A percentile compares a stretch with the other conserved stretches of the same genome.
Evolutionary conservation across 2,329 filamentous ascomycete genomes (phyloP).

Genomic region (Alternaria sp.): DNA sequence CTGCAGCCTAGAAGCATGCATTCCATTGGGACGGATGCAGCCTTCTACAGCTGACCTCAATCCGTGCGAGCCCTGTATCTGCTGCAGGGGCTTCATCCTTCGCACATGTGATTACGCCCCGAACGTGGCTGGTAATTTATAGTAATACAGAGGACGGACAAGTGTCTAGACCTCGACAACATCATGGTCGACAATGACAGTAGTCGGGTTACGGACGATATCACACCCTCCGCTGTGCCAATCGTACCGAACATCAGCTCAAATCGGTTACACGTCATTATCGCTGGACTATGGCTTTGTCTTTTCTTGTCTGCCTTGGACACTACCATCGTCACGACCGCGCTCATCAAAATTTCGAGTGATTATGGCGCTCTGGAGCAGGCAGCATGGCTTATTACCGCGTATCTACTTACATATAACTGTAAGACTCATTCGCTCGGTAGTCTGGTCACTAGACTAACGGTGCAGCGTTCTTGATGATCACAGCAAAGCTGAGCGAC

Average conservation of each 20-base stretch:
- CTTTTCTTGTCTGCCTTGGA: constrained; percentile 44
- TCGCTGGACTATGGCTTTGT: constrained; percentile 41
- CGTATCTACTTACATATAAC: neutral
- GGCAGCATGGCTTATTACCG: constrained; percentile 38
- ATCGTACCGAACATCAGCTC: constrained; percentile 29
- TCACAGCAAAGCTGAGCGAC: constrained; percentile 43
- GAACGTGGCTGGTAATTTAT: neutral
- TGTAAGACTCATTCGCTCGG: neutral
- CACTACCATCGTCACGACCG: constrained; percentile 42
- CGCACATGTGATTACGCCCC: neutral
- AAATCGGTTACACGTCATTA: constrained; percentile 34
- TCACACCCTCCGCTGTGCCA: neutral
- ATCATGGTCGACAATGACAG: neutral
- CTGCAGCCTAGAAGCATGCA: neutral
- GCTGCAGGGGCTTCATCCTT: neutral
- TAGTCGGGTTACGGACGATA: neutral
- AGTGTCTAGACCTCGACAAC: neutral
- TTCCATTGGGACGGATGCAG: neutral
- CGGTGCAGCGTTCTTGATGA: constrained; percentile 38
- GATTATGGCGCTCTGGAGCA: constrained; percentile 35
- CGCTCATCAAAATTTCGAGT: constrained; percentile 39
- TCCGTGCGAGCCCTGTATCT: neutral
- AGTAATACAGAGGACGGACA: neutral
- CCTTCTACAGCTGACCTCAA: neutral
- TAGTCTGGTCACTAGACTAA: neutral